Evolutionary conservation across 257 asterid genomes (phyloP), one percentile per base, ranked within the genome.

Genomic region (Capsicum chinense): DNA sequence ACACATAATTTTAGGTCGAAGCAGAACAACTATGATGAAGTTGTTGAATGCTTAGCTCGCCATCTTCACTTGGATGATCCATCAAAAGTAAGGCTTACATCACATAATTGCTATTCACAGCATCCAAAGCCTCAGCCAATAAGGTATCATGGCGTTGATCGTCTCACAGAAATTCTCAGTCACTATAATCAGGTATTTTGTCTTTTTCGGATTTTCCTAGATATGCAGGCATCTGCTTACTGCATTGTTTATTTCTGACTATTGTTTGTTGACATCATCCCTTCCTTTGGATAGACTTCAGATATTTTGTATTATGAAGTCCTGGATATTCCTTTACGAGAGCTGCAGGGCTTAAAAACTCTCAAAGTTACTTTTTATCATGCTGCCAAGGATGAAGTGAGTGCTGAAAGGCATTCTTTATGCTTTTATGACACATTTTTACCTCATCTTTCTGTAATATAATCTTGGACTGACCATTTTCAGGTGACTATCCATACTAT

Each of bases 231-330:
- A 79, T 79, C 79, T 39, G 42, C 47, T 82, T 63, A 74, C 16
- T n/a, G 79, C 82, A 15, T 78, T 78, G 50, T 54, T 78, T 52
- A 50, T 78, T 54, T 26, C 82, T 82, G 57, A 19, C 50, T 52
- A 13, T 52, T 80, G 79, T 56, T 59, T 83, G 71, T 56, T 66
- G 50, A 52, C 48, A 42, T 76, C 67, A 56, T 83, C 64, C 70
- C 73, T 14, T 3, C 79, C 54, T 58, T 79, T 85, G 42, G 68
- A 71, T 82, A 93, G 99, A 90, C 89, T 86, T 93, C 97, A 2
- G 97, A 95, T 91, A 94, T 93, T 88, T 87, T 95, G 85, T 95
- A 94, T 88, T 95, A 95, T 88, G 99, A 95, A 89, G 97, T 93
- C 84, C 87, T 95, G 86, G 99, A 95, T 83, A 95, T 95, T 66